Evolutionary conservation across 495 filamentous ascomycete genomes (phyloP).

Genomic region (Entonaema liquescens): DNA sequence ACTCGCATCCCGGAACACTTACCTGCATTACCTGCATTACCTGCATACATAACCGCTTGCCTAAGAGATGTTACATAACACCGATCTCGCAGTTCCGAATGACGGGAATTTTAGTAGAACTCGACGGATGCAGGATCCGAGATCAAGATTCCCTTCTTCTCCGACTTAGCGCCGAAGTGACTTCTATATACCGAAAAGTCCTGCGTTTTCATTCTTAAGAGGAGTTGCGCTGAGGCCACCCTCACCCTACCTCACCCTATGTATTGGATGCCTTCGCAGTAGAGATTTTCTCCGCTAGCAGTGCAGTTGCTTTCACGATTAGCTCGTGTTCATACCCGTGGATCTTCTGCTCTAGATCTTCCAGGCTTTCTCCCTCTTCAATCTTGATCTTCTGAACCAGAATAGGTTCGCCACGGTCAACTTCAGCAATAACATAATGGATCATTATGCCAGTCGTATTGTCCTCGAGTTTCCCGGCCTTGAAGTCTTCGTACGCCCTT

Average conservation of each 20-base stretch:
- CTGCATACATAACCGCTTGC: background rate
- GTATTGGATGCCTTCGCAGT: slow-evolving; percentile 52
- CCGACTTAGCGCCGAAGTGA: background rate
- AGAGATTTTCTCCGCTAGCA: slow-evolving; percentile 57
- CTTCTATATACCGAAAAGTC: background rate
- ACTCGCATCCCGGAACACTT: background rate
- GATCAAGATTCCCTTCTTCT: too few species aligned
- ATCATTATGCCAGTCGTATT: slow-evolving; percentile 90
- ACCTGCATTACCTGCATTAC: background rate
- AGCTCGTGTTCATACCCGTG: slow-evolving; percentile 74
- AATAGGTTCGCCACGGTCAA: slow-evolving; percentile 82
- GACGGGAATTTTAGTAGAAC: background rate
- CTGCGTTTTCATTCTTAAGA: background rate
- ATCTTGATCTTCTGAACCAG: slow-evolving; percentile 76
- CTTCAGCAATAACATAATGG: slow-evolving; percentile 84
- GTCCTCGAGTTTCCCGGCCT: slow-evolving; percentile 72
- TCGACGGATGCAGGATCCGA: background rate
- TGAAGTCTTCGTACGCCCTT: slow-evolving; percentile 77
- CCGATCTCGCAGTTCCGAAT: background rate
- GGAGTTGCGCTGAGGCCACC: background rate
- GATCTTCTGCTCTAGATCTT: slow-evolving; percentile 73
- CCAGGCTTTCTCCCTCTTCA: slow-evolving; percentile 69
- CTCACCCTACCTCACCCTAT: too few species aligned
- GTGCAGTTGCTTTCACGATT: slow-evolving; percentile 72
- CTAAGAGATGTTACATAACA: background rate